These are phyloP conservation scores for Cocos nucifera DNA, from an alignment of 176 grass and related monocot species.

Conservation along the genomic window DNA sequence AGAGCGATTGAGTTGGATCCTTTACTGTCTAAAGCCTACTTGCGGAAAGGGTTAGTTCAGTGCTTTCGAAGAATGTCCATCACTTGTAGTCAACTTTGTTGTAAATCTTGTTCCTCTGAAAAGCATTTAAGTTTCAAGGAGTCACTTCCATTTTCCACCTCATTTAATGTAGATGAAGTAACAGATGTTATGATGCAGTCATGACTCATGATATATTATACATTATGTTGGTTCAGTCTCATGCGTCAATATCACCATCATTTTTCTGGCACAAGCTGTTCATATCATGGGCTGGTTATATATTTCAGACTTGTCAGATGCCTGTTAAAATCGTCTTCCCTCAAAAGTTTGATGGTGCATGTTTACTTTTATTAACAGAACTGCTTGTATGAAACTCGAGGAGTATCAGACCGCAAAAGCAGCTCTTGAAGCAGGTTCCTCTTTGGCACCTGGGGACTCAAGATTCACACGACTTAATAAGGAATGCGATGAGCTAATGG, in stretches of 20 bases:
- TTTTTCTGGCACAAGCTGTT: too few relatives aligned
- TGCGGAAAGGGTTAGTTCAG: slow-evolving; percentile 57
- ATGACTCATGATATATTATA: too few relatives aligned
- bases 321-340: slow-evolving; percentile 1
- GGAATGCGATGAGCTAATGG: slow-evolving; percentile 66
- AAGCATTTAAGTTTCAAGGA: background rate
- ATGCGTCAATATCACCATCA: too few relatives aligned
- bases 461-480: slow-evolving; percentile 67
- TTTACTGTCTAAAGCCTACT: slow-evolving; percentile 60
- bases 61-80: background rate
- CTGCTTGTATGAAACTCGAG: slow-evolving; percentile 74
- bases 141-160: too few relatives aligned
- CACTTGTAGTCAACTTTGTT: background rate
- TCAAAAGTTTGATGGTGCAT: background rate
- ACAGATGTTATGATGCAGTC: too few relatives aligned
- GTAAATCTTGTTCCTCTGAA: background rate
- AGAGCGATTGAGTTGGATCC: slow-evolving; percentile 31
- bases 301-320: slow-evolving; percentile 1
- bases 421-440: slow-evolving; percentile 57
- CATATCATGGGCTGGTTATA: background rate
- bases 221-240: too few relatives aligned
- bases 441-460: slow-evolving; percentile 52
- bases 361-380: slow-evolving; percentile 21
- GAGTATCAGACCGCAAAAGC: slow-evolving; percentile 88
- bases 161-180: too few relatives aligned